Evolutionary conservation across 352 stramenopile species (phyloP), one percentile per base, ranked within the genome.

Genomic region (Globisporangium middletonii): DNA sequence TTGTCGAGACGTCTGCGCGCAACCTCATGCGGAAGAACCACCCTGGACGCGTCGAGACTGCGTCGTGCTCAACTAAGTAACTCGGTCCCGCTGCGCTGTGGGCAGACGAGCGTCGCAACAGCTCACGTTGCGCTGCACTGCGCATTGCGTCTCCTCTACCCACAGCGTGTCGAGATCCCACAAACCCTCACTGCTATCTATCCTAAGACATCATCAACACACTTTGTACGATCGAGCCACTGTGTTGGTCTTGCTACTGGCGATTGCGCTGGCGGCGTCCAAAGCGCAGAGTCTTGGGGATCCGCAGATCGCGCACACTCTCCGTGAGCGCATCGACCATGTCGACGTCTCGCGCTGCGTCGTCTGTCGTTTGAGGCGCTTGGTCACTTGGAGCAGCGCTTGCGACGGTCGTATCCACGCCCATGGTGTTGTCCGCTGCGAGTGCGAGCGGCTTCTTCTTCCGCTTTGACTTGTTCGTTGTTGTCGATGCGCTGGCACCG

Each of bases 1-100:
- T 79, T 16, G 62, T 92, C 26, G 82, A 92, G 57, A 76, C 69
- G 8, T 89, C 79, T 9, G 73, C 79, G 8, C 77, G 74, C 54
- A 75, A 86, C 18, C 65, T 83, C 62, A 56, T 88, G 61, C 52
- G 68, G 44, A 83, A 83, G 60, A 83, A 72, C 37, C 65, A 86
- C 50, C 78, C 78, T 0, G 69, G 60, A 4, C 69, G 69, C 38
- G 28, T 55, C 38, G 50, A 56, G 19, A 37, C 33, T 1, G 33
- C 33, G 33, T 35, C 35, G 44, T 56, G n/a, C 19, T 56, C 18
- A 16, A 55, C 30, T 43, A n/a, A 55, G 26, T 3, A 50, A 38
- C 33, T 38, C 30, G 4, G 30, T 8, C 30, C 8, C 16, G 12
- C 38, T 18, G 38, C 23, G 23, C 38, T 44, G 12, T 19, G 38